Percentiles rank a stretch among this genome's conserved stretches.
phyloP scores from a whole-genome alignment of 2,329 filamentous ascomycete species.

The Madurella fahalii region DNA sequence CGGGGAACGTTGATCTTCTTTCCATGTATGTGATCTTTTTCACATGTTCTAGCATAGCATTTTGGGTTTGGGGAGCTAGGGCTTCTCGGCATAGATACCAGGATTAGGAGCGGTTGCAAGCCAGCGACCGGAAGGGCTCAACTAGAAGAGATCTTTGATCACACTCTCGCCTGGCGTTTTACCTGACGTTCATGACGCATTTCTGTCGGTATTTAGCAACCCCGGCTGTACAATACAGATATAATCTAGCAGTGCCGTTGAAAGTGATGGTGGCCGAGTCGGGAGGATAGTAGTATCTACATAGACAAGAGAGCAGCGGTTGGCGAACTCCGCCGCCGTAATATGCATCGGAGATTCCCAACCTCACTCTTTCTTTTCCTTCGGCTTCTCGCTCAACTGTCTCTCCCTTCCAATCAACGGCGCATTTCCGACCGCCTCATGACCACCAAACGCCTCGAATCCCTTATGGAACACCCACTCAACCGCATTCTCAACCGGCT shows the following conservation, averaged over 20 bases:
- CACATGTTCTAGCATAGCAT: constrained; percentile 8
- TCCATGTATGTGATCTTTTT: constrained; percentile 4
- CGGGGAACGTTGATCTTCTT: background rate
- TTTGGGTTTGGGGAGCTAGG: background rate
- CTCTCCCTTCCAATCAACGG: constrained; percentile 52
- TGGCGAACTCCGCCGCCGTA: background rate
- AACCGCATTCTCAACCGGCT: constrained; percentile 87
- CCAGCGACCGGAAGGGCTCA: background rate
- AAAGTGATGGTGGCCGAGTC: too few relatives aligned
- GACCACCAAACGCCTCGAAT: constrained; percentile 68
- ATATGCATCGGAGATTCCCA: constrained; percentile 28
- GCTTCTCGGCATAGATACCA: constrained; percentile 9
- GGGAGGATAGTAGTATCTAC: background rate
- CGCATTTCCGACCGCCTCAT: constrained; percentile 50
- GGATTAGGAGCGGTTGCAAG: background rate
- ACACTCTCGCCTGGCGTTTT: too few relatives aligned
- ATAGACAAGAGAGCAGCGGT: background rate
- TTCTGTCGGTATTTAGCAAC: too few relatives aligned
- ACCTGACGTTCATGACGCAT: too few relatives aligned
- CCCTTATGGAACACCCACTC: constrained; percentile 86
- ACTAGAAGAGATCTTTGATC: too few relatives aligned
- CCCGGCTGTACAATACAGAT: too few relatives aligned
- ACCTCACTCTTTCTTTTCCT: constrained; percentile 46
- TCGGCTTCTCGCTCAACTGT: constrained; percentile 35
- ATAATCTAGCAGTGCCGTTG: too few relatives aligned